Base-by-base conservation (phyloP, 148 eudicot species). In the Hydrangea macrophylla region DNA sequence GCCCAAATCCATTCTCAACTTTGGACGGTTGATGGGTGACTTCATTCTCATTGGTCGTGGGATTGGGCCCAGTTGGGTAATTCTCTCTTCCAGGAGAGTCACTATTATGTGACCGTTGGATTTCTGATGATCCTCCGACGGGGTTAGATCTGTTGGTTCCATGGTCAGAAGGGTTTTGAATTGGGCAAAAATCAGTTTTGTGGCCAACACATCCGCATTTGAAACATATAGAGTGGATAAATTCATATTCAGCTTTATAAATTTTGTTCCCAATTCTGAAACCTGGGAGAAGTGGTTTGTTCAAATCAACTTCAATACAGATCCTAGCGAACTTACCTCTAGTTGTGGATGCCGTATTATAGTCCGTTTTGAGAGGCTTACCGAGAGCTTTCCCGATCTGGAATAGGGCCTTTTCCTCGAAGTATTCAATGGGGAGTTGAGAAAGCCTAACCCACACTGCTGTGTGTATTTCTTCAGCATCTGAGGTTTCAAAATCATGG, bases 251-350 rank as follows among this genome's bases (percentile, higher is more conserved):
- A 0, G 39, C 51, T 18, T 26, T 11, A 18, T 62, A 62, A 0
- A n/a, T 5, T 2, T n/a, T 37, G 12, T 24, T 13, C 17, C 6
- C 65, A 4, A 36, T 18, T 20, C 1, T 20, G 13, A 18, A 35
- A 7, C 17, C 2, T 0, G 64, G 42, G 9, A 10, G 1, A 0
- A 60, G 64, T 2, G 42, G 45, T 20, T 37, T 7, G 6, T 25
- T 37, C 0, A 62, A 51, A 39, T 62, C 50, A 1, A 62, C 28
- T 36, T 62, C 65, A 37, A 62, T 37, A 60, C 42, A 60, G 2
- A 60, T 9, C 2, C 64, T 26, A 2, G 23, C 64, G n/a, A 28
- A 60, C 18, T 62, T 62, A 5, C 65, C 65, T 37, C 65, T 20
- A 12, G 40, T 15, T 5, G 42, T 42, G 40, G 33, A 31, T 7